Percentiles rank a stretch among this genome's conserved stretches.
Conservation (phyloP, 345 rosid genomes). For the Brassica incana region DNA sequence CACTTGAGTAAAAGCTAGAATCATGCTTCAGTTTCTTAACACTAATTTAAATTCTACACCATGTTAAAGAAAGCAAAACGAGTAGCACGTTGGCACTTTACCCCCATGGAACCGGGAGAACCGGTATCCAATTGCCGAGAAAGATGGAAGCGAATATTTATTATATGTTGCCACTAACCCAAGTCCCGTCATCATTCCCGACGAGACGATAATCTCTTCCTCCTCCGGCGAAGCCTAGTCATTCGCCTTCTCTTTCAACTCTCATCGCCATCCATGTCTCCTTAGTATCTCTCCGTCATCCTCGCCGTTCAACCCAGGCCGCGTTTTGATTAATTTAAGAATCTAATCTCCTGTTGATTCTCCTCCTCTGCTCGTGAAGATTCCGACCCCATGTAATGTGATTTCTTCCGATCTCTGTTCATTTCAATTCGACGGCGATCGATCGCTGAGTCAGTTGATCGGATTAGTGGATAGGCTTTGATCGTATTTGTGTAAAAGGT, state of each 20-base stretch:
- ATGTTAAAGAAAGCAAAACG: background rate
- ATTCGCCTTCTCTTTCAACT: conserved; percentile 19
- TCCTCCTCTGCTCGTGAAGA: background rate
- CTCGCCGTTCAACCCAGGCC: background rate
- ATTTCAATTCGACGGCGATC: conserved; percentile 27
- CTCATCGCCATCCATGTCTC: conserved; percentile 29
- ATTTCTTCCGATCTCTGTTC: background rate
- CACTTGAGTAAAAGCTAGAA: background rate
- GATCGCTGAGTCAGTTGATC: conserved; percentile 29
- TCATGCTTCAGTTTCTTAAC: background rate
- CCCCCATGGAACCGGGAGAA: conserved; percentile 10
- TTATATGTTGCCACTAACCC: conserved; percentile 46
- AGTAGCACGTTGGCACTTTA: conserved; percentile 21
- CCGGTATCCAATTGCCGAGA: conserved; percentile 34
- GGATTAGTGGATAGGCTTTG: conserved; percentile 21
- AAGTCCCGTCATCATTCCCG: conserved; percentile 31
- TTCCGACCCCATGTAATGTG: conserved; percentile 8
- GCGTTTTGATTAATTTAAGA: background rate
- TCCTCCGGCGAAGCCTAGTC: conserved; percentile 25
- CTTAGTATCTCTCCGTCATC: background rate
- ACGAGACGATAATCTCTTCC: conserved; percentile 8
- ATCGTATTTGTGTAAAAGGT: background rate
- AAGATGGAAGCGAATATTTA: conserved; percentile 41
- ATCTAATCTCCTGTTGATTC: conserved; percentile 7
- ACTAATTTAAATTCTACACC: background rate